These are phyloP conservation scores for Eutreptiella sp. DNA, from an alignment of 208 protist species.

Conservation along the genomic window DNA sequence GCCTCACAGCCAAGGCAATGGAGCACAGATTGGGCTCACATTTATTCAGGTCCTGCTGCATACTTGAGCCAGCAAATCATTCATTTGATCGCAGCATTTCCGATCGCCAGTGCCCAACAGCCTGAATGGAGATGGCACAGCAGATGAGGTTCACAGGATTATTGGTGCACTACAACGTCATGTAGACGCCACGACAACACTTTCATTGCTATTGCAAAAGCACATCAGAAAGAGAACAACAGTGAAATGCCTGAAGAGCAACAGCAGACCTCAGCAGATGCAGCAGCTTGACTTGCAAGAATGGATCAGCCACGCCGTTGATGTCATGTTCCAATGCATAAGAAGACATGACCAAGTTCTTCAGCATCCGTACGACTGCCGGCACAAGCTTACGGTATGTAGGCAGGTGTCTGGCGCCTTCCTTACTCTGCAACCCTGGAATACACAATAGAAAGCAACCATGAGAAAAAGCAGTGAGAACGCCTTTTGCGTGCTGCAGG, in stretches of 20 bases:
- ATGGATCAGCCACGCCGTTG: constrained; percentile 92
- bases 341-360: constrained; percentile 84
- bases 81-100: constrained; percentile 86
- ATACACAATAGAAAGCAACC: too few species aligned
- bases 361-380: constrained; percentile 82
- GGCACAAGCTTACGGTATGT: constrained; percentile 75
- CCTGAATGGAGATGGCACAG: too few species aligned
- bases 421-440: constrained; percentile 49
- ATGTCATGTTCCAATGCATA: constrained; percentile 91
- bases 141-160: too few species aligned
- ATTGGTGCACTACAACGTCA: too few species aligned
- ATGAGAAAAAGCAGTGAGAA: too few species aligned
- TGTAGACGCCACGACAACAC: too few species aligned
- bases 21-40: neutral
- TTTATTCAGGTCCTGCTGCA: too few species aligned
- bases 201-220: too few species aligned
- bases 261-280: constrained; percentile 91
- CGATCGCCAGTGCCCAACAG: constrained; percentile 85
- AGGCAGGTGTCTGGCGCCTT: constrained; percentile 46
- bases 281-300: constrained; percentile 93
- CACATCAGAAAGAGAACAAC: too few species aligned
- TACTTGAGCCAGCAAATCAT: constrained; percentile 95
- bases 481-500: too few species aligned
- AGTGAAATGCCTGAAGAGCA: too few species aligned
- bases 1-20: too few species aligned